Evolutionary conservation across 2,329 filamentous ascomycete genomes (phyloP).

Genomic region (Meredithiella fracta): DNA sequence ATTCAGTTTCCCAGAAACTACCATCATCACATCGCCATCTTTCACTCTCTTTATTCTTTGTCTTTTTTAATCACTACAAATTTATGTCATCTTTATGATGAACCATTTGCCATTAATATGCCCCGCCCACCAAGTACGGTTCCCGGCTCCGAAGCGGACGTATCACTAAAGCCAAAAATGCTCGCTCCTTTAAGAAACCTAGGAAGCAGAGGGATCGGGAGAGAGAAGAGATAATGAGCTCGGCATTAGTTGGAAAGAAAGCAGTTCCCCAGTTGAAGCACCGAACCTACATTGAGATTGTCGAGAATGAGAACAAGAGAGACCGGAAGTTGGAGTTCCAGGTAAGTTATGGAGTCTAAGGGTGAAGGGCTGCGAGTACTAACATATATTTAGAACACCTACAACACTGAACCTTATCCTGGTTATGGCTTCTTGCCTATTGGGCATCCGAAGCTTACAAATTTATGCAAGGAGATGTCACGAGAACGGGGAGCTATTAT

Average conservation of each 20-base stretch:
- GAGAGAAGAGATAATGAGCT: not conserved
- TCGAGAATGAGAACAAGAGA: constrained; percentile 48
- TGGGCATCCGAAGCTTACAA: constrained; percentile 44
- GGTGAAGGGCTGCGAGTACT: constrained; percentile 1
- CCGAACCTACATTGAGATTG: constrained; percentile 45
- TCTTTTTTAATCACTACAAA: too few species aligned
- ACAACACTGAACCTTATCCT: constrained; percentile 34
- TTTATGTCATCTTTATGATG: too few species aligned
- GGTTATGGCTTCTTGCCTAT: constrained; percentile 47
- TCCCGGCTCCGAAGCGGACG: too few species aligned
- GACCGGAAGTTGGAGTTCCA: constrained; percentile 42
- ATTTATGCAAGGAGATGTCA: constrained; percentile 47
- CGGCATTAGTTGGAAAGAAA: constrained; percentile 23
- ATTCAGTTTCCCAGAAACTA: too few species aligned
- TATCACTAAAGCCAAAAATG: too few species aligned
- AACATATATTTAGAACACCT: constrained; percentile 31
- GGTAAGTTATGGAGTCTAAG: constrained; percentile 25
- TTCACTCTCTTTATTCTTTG: too few species aligned
- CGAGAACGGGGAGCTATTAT: constrained; percentile 45
- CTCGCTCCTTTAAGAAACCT: too few species aligned
- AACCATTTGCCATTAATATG: too few species aligned
- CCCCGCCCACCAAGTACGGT: too few species aligned
- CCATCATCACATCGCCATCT: too few species aligned
- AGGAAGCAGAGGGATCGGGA: too few species aligned
- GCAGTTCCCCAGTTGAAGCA: constrained; percentile 35